A percentile compares a stretch with the other conserved stretches of the same genome.
These are phyloP conservation scores for Bipolaris gigantea DNA, from an alignment of 2,329 filamentous ascomycete species.

Conservation along the genomic window DNA sequence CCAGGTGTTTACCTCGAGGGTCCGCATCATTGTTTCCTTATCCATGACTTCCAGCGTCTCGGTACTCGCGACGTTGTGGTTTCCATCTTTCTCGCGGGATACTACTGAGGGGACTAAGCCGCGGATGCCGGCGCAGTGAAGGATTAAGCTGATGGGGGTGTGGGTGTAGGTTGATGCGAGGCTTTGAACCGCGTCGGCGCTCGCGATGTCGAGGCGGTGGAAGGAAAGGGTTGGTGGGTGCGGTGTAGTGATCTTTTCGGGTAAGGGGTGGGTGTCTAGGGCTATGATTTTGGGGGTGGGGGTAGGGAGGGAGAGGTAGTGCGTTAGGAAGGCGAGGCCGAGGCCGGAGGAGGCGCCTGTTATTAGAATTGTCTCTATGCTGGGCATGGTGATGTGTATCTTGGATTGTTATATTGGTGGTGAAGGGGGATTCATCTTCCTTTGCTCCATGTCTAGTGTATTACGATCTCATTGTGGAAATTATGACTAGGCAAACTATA, in stretches of 20 bases:
- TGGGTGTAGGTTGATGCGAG: slow-evolving; percentile 20
- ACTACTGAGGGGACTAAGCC: slow-evolving; percentile 45
- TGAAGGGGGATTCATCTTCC: too few relatives aligned
- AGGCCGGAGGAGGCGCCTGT: slow-evolving; percentile 96
- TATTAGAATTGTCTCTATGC: slow-evolving; percentile 68
- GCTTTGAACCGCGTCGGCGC: neutral
- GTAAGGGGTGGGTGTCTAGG: slow-evolving; percentile 21
- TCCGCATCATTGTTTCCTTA: slow-evolving; percentile 41
- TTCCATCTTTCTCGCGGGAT: slow-evolving; percentile 2
- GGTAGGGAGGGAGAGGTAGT: slow-evolving; percentile 24
- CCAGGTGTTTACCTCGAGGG: slow-evolving; percentile 48
- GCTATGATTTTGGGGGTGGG: slow-evolving; percentile 21
- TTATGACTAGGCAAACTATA: slow-evolving; percentile 1
- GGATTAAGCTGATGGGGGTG: slow-evolving; percentile 42
- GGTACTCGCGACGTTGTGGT: slow-evolving; percentile 40
- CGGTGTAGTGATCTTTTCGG: neutral
- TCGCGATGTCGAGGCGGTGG: slow-evolving; percentile 17
- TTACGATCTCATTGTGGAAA: slow-evolving; percentile 5
- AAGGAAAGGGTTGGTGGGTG: slow-evolving; percentile 8
- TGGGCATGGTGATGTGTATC: neutral
- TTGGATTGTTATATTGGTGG: neutral
- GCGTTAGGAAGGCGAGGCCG: slow-evolving; percentile 62
- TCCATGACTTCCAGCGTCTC: slow-evolving; percentile 50
- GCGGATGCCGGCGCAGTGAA: slow-evolving; percentile 51
- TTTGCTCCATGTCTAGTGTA: neutral